Evolutionary conservation across 2,329 filamentous ascomycete species (phyloP).

Genomic region (Lecanicillium sp.): DNA sequence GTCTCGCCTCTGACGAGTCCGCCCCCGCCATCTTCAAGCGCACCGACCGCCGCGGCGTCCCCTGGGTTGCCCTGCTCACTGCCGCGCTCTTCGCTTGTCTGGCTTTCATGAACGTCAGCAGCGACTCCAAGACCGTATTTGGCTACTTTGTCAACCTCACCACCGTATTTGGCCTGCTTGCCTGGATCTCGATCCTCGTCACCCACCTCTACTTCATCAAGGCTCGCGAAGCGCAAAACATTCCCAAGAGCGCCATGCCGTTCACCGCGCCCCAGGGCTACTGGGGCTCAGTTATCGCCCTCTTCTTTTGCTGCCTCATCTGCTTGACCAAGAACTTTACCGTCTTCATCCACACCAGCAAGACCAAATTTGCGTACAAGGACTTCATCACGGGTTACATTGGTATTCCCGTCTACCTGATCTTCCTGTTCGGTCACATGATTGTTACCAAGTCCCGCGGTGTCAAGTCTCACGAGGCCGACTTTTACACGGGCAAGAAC

Average conservation of each 20-base stretch:
- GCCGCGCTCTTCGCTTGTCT: conserved; percentile 59
- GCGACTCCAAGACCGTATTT: conserved; percentile 52
- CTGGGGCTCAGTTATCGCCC: conserved; percentile 59
- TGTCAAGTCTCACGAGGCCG: conserved; percentile 52
- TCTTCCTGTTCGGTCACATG: conserved; percentile 65
- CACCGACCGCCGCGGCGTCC: conserved; percentile 66
- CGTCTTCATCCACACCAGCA: conserved; percentile 54
- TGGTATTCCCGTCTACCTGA: conserved; percentile 68
- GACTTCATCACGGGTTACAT: conserved; percentile 73
- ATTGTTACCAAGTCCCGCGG: conserved; percentile 46
- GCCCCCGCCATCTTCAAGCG: conserved; percentile 66
- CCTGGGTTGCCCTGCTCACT: conserved; percentile 56
- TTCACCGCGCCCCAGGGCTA: conserved; percentile 68
- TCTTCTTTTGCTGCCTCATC: conserved; percentile 66
- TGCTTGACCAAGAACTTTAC: conserved; percentile 78
- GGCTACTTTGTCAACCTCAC: conserved; percentile 62
- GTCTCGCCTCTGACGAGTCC: conserved; percentile 64
- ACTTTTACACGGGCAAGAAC: conserved; percentile 69
- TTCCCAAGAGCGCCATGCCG: conserved; percentile 49
- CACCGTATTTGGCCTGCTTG: conserved; percentile 60
- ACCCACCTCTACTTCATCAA: conserved; percentile 62
- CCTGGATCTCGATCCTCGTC: conserved; percentile 62
- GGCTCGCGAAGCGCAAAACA: conserved; percentile 54
- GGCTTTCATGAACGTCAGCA: conserved; percentile 61
- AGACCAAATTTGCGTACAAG: conserved; percentile 61